These are phyloP conservation scores for Arxiozyma slooffiae DNA, from an alignment of 1,139 yeast species.

Conservation along the genomic window DNA sequence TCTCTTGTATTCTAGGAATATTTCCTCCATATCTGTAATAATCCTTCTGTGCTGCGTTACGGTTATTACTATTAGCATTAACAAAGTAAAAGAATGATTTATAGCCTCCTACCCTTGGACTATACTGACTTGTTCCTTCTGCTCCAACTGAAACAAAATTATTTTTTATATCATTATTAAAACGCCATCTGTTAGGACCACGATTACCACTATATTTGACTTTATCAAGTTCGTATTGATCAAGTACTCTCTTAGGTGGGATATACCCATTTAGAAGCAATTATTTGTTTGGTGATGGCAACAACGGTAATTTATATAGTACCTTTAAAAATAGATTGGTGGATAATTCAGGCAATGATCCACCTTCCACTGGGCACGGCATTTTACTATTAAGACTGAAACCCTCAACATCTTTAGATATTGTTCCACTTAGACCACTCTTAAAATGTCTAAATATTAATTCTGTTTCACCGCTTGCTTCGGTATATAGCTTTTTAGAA, in stretches of 20 bases:
- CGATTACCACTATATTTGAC: conserved; percentile 36
- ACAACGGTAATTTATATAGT: conserved; percentile 51
- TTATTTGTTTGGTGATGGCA: conserved; percentile 52
- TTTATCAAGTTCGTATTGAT: conserved; percentile 60
- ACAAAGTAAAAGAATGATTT: conserved; percentile 29
- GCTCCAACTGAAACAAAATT: conserved; percentile 32
- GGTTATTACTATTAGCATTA: conserved; percentile 7
- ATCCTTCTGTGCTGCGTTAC: background rate
- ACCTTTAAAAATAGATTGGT: conserved; percentile 48
- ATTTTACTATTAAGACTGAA: conserved; percentile 43
- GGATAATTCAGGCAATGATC: conserved; percentile 47
- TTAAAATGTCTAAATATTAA: conserved; percentile 39
- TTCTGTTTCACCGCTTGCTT: conserved; percentile 17
- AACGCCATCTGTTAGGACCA: conserved; percentile 23
- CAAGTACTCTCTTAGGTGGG: conserved; percentile 51
- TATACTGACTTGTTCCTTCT: conserved; percentile 33
- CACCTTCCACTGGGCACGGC: conserved; percentile 50
- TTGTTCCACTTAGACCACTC: conserved; percentile 62
- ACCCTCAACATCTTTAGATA: conserved; percentile 34
- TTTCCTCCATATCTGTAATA: background rate
- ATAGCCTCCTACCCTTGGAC: conserved; percentile 37
- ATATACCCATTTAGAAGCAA: conserved; percentile 77
- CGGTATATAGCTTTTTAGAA: conserved; percentile 27
- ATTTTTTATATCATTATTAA: conserved; percentile 24
- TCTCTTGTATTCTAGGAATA: background rate